These are phyloP conservation scores for Pichia sp. DNA, from an alignment of 1,139 yeast species.

Conservation along the genomic window DNA sequence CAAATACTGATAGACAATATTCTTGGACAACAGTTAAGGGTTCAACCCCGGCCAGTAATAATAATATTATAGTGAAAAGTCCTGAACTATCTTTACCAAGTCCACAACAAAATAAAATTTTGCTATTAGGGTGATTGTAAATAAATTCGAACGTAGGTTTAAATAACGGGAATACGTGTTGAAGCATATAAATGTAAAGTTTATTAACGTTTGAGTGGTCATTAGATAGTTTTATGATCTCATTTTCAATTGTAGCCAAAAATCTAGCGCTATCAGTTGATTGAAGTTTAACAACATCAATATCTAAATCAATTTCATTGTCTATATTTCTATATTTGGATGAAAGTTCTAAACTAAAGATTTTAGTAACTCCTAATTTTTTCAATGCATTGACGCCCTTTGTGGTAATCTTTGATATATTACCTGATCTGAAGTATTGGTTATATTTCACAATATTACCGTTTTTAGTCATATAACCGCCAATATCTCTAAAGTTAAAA, in stretches of 20 bases:
- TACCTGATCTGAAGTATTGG: conserved; percentile 58
- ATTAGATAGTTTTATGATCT: background rate
- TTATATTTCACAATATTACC: conserved; percentile 46
- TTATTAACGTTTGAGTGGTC: background rate
- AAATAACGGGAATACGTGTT: conserved; percentile 42
- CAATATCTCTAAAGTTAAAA: conserved; percentile 70
- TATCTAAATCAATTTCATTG: conserved; percentile 31
- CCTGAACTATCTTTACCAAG: conserved; percentile 92
- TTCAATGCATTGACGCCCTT: conserved; percentile 39
- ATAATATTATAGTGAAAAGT: conserved; percentile 58
- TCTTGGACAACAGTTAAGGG: conserved; percentile 61
- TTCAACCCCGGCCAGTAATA: conserved; percentile 61
- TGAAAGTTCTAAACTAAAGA: conserved; percentile 67
- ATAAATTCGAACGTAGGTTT: conserved; percentile 45
- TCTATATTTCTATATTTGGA: conserved; percentile 38
- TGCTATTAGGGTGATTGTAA: conserved; percentile 44
- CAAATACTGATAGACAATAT: conserved; percentile 2
- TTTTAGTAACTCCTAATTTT: conserved; percentile 43
- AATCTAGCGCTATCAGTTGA: conserved; percentile 28
- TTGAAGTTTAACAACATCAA: conserved; percentile 42
- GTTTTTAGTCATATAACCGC: conserved; percentile 55
- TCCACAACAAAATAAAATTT: conserved; percentile 67
- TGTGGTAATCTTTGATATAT: conserved; percentile 44
- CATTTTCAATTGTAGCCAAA: too few species aligned
- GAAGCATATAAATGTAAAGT: conserved; percentile 59